Evolutionary conservation across 2,329 filamentous ascomycete species (phyloP).

Genomic region (Botryotinia calthae): DNA sequence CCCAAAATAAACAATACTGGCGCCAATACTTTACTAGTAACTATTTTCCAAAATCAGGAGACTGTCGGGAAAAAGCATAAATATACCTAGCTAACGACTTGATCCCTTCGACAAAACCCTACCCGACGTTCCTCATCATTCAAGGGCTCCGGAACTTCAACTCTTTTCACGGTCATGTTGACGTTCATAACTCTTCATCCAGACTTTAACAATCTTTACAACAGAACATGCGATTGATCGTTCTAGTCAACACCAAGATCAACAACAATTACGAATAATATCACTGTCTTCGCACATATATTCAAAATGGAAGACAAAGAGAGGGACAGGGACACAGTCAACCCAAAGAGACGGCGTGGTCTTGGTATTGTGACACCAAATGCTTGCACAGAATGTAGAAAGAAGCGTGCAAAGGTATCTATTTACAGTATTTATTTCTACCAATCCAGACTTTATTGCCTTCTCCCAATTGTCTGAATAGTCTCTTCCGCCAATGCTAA

Average conservation of each 20-base stretch:
- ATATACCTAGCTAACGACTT: neutral
- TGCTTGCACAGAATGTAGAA: conserved; percentile 38
- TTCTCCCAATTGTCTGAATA: neutral
- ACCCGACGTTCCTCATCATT: neutral
- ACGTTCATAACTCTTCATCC: neutral
- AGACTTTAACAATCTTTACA: neutral
- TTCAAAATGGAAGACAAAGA: conserved; percentile 20
- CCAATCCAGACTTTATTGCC: neutral
- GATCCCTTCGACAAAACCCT: neutral
- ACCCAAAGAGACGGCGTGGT: conserved; percentile 34
- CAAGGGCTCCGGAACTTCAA: neutral
- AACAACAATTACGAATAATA: neutral
- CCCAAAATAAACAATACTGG: neutral
- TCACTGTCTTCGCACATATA: neutral
- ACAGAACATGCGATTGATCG: conserved; percentile 3
- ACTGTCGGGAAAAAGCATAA: neutral
- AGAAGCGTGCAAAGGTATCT: conserved; percentile 37
- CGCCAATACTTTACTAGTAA: neutral
- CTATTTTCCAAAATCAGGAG: neutral
- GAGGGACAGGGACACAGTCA: conserved; percentile 20
- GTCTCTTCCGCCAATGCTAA: neutral
- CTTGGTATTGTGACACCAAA: conserved; percentile 37
- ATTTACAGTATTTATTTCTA: neutral
- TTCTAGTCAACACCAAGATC: neutral
- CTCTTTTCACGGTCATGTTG: conserved; percentile 7